phyloP scores from a whole-genome alignment of 2,329 filamentous ascomycete genomes.

The Talaromyces sp. region DNA sequence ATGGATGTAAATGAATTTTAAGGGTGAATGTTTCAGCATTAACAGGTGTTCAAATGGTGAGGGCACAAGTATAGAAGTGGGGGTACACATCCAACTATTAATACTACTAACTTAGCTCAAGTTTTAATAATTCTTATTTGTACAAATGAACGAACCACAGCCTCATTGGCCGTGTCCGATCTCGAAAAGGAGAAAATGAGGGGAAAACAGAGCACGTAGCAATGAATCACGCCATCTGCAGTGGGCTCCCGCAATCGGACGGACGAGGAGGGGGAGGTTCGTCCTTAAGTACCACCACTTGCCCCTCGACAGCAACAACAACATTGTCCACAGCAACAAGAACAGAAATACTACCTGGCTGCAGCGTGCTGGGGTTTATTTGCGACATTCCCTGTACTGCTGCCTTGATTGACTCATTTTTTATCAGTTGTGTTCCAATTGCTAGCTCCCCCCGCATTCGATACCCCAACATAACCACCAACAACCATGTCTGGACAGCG shows the following conservation, averaged over 20 bases:
- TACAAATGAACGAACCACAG: not conserved
- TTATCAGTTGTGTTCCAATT: not conserved
- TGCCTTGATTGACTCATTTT: not conserved
- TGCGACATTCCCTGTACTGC: not conserved
- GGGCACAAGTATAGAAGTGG: no score
- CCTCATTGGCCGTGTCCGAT: not conserved
- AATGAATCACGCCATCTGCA: not conserved
- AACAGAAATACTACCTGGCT: not conserved
- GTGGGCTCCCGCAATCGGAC: not conserved
- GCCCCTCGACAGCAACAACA: not conserved
- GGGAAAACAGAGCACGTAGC: not conserved
- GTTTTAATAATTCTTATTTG: not conserved
- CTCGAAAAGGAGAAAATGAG: not conserved
- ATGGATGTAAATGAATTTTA: no score
- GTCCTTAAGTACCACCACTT: not conserved
- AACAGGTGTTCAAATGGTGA: no score
- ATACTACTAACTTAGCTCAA: not conserved
- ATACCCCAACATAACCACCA: not conserved
- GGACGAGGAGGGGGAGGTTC: not conserved
- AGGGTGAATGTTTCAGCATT: no score
- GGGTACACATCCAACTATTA: no score
- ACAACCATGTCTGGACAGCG: constrained; percentile 38
- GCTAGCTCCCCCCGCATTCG: not conserved
- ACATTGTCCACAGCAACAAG: not conserved
- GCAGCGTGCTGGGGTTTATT: not conserved